phyloP scores from a whole-genome alignment of 257 asterid genomes.

The Penstemon eatonii region DNA sequence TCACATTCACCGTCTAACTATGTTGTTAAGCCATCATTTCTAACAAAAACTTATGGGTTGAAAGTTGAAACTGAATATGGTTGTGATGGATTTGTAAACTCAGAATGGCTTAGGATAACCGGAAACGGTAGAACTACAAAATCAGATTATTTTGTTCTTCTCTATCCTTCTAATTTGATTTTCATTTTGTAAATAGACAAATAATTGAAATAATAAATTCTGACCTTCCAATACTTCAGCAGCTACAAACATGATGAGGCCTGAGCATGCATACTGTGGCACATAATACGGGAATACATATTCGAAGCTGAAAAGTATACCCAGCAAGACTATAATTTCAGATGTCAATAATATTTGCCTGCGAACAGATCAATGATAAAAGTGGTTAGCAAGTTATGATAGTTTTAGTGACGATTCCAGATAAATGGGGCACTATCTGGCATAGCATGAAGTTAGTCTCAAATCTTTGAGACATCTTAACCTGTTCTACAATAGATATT shows the following conservation, averaged over 20 bases:
- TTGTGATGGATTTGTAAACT: too few species aligned
- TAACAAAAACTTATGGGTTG: too few species aligned
- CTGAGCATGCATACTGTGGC: constrained; percentile 81
- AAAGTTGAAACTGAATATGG: too few species aligned
- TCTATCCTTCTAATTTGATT: constrained; percentile 12
- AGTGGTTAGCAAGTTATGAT: constrained; percentile 19
- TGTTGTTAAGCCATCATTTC: too few species aligned
- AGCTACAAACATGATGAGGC: constrained; percentile 92
- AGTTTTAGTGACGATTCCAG: constrained; percentile 8
- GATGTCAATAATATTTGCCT: constrained; percentile 95
- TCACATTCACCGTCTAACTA: too few species aligned
- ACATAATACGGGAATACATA: constrained; percentile 60
- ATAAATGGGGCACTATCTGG: neutral
- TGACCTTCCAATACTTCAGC: constrained; percentile 96
- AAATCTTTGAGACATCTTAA: neutral
- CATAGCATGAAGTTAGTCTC: constrained; percentile 9
- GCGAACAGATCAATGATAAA: constrained; percentile 31
- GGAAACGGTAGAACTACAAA: neutral
- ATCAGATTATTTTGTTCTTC: neutral
- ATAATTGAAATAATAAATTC: constrained; percentile 7
- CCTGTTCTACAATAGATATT: neutral
- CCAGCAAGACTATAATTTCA: constrained; percentile 80
- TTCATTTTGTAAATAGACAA: neutral
- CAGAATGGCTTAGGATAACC: too few species aligned
- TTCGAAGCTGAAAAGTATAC: constrained; percentile 81